Conservation (phyloP, 2,329 filamentous ascomycete genomes). For the Epicoccum nigrum region DNA sequence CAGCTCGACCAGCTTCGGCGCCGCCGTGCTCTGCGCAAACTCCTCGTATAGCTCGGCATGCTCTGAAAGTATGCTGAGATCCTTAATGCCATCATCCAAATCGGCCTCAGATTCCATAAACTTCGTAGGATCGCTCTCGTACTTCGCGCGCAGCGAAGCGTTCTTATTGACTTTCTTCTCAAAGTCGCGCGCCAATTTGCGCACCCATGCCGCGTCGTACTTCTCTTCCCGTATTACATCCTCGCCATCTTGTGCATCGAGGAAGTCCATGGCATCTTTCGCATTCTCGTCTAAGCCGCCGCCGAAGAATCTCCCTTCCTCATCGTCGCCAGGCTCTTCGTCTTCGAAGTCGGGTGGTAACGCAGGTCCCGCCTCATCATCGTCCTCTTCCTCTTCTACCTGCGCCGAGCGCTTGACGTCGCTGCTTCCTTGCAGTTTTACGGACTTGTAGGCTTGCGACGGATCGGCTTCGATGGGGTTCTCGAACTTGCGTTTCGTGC, state of each 20-base stretch:
- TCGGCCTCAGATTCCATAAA: slow-evolving; percentile 88
- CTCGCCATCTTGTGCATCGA: slow-evolving; percentile 69
- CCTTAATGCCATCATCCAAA: slow-evolving; percentile 82
- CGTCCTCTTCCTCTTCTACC: slow-evolving; percentile 55
- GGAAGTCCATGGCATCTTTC: slow-evolving; percentile 82
- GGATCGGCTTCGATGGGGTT: slow-evolving; percentile 59
- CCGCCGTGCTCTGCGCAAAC: slow-evolving; percentile 76
- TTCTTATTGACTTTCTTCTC: slow-evolving; percentile 93
- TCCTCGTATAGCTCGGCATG: slow-evolving; percentile 83
- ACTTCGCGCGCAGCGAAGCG: slow-evolving; percentile 83
- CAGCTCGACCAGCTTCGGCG: slow-evolving; percentile 75
- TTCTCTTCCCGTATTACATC: slow-evolving; percentile 67
- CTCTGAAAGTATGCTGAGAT: slow-evolving; percentile 83
- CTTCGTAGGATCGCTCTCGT: slow-evolving; percentile 78
- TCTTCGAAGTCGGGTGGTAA: slow-evolving; percentile 62
- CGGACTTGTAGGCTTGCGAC: slow-evolving; percentile 65
- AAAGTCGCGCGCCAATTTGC: slow-evolving; percentile 79
- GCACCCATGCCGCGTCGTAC: slow-evolving; percentile 83
- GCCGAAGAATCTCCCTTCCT: slow-evolving; percentile 95
- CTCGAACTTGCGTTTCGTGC: slow-evolving; percentile 66
- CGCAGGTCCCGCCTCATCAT: slow-evolving; percentile 59
- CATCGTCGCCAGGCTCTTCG: slow-evolving; percentile 67
- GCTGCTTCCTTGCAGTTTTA: slow-evolving; percentile 59
- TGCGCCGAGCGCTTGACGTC: slow-evolving; percentile 57
- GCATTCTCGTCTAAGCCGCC: slow-evolving; percentile 84